Conservation (phyloP, 176 grass and related monocot genomes). For the Otatea glauca region DNA sequence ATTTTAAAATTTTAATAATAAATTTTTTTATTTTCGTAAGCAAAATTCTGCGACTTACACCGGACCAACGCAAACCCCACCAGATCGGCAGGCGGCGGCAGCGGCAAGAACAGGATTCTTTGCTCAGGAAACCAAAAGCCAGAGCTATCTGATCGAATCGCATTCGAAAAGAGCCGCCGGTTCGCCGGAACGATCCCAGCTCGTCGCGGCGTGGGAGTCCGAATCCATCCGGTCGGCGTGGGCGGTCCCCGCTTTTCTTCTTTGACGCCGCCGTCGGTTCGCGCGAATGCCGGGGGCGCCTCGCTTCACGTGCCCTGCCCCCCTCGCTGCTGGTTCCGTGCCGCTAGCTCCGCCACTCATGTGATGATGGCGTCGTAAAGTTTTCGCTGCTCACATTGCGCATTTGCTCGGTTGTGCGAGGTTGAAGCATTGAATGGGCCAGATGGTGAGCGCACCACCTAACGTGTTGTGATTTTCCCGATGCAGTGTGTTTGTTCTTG, state of each 20-base stretch:
- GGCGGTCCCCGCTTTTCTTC: neutral
- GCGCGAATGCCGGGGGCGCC: constrained; percentile 7
- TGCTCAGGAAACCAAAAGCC: neutral
- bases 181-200: neutral
- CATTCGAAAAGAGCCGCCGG: neutral
- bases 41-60: no score
- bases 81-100: neutral
- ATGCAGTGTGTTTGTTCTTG: neutral
- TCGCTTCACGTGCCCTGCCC: constrained; percentile 35
- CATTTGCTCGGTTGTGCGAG: neutral
- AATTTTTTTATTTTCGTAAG: no score
- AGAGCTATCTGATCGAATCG: neutral
- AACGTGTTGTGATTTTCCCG: neutral
- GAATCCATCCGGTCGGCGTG: constrained; percentile 25
- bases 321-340: neutral
- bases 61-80: neutral
- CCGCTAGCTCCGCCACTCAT: constrained; percentile 30
- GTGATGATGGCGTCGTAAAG: neutral
- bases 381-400: neutral
- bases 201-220: neutral
- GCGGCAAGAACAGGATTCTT: neutral
- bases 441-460: constrained; percentile 45
- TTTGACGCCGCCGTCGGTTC: neutral
- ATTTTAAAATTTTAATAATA: no score
- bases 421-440: constrained; percentile 35